Evolutionary conservation across 2,329 filamentous ascomycete genomes (phyloP).

Genomic region (Diaporthe nobilis): DNA sequence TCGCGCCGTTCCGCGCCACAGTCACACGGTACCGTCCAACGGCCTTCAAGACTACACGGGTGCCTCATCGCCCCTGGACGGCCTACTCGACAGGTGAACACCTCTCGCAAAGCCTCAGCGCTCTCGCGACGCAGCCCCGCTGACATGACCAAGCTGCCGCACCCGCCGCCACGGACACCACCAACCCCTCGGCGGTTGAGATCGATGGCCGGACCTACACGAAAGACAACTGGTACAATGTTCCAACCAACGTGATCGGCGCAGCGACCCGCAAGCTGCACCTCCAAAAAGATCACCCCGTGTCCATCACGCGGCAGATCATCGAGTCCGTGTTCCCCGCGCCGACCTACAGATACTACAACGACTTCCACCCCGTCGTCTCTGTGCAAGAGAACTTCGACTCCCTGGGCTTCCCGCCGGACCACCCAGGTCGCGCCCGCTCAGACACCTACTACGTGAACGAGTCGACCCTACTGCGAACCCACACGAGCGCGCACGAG

Average conservation of each 20-base stretch:
- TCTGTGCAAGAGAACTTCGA: constrained; percentile 93
- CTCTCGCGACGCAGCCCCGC: constrained; percentile 35
- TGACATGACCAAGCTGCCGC: constrained; percentile 44
- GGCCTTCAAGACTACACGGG: constrained; percentile 8
- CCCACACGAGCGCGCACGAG: constrained; percentile 96
- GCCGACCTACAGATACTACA: constrained; percentile 82
- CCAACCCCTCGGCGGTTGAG: constrained; percentile 57
- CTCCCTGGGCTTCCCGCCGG: constrained; percentile 89
- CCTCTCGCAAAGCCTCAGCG: background rate
- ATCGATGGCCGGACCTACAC: constrained; percentile 76
- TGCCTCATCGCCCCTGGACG: constrained; percentile 22
- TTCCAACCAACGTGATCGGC: constrained; percentile 80
- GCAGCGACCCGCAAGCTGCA: constrained; percentile 86
- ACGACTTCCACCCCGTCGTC: constrained; percentile 85
- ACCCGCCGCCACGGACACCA: constrained; percentile 19
- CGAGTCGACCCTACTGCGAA: constrained; percentile 84
- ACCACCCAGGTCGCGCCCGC: constrained; percentile 88
- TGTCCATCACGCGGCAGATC: constrained; percentile 90
- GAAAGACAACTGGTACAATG: constrained; percentile 88
- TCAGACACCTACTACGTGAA: constrained; percentile 98
- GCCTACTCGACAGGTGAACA: constrained; percentile 42
- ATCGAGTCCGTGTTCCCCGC: constrained; percentile 90
- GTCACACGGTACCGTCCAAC: constrained; percentile 19
- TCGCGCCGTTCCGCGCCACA: background rate
- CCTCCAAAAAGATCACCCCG: constrained; percentile 89